These are phyloP conservation scores for Podosphaera leucotricha DNA, from an alignment of 2,329 filamentous ascomycete species.

Conservation along the genomic window DNA sequence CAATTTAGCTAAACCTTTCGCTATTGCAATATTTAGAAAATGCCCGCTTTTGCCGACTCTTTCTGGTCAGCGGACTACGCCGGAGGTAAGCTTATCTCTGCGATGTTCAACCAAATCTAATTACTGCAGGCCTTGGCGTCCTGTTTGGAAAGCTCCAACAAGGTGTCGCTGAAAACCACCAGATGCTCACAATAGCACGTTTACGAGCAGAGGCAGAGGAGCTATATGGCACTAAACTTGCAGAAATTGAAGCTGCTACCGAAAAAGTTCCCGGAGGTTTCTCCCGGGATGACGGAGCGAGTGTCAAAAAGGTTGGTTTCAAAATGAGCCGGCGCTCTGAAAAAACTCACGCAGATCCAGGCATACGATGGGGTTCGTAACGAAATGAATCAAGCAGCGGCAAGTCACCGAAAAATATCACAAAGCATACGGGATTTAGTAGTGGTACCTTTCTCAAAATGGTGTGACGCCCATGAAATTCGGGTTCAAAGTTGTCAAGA, in stretches of 20 bases:
- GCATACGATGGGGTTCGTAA: conserved; percentile 81
- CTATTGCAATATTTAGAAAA: conserved; percentile 16
- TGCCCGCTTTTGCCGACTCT: conserved; percentile 80
- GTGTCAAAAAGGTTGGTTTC: conserved; percentile 91
- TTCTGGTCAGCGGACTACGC: conserved; percentile 98
- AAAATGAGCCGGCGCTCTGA: not conserved
- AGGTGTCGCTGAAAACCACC: conserved; percentile 82
- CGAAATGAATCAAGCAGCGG: conserved; percentile 78
- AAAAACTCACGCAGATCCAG: conserved; percentile 21
- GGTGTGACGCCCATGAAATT: conserved; percentile 85
- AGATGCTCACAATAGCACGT: conserved; percentile 73
- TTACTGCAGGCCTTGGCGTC: conserved; percentile 49
- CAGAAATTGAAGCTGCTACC: conserved; percentile 58
- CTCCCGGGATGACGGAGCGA: conserved; percentile 77
- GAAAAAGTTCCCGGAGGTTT: conserved; percentile 74
- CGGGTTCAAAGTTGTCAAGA: conserved; percentile 88
- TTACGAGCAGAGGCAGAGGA: conserved; percentile 95
- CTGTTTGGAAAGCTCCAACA: conserved; percentile 94
- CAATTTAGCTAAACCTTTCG: not conserved
- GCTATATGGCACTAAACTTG: conserved; percentile 55
- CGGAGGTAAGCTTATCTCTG: conserved; percentile 33
- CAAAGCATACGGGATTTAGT: conserved; percentile 92
- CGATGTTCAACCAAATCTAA: not conserved
- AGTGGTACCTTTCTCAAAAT: conserved; percentile 77
- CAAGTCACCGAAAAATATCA: conserved; percentile 84